A percentile compares a stretch with the other conserved stretches of the same genome.
Conservation (phyloP, 2,329 filamentous ascomycete genomes). For the Diplodia seriata region DNA sequence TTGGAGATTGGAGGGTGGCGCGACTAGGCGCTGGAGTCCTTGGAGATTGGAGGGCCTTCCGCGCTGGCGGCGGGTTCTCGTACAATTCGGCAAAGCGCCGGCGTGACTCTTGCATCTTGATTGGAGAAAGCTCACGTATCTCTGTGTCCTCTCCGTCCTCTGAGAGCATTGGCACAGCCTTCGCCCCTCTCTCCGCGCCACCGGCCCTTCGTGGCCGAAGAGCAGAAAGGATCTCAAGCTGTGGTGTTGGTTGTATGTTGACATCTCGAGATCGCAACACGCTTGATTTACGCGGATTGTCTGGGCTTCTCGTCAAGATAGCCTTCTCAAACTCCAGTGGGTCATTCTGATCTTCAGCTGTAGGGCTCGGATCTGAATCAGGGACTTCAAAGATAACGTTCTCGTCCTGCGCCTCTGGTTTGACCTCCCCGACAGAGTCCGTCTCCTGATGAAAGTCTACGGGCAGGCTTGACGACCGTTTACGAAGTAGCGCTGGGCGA, state of each 20-base stretch:
- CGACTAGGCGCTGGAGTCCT: constrained; percentile 8
- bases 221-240: background rate
- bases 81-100: constrained; percentile 26
- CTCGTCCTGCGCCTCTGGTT: constrained; percentile 3
- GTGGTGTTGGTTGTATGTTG: constrained; percentile 11
- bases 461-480: constrained; percentile 43
- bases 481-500: constrained; percentile 36
- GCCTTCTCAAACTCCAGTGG: background rate
- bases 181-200: constrained; percentile 8
- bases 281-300: constrained; percentile 17
- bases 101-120: constrained; percentile 21
- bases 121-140: constrained; percentile 16
- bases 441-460: constrained; percentile 37
- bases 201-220: background rate
- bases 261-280: constrained; percentile 1
- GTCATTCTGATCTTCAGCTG: background rate
- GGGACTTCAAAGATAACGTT: background rate
- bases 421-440: background rate
- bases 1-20: background rate
- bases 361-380: constrained; percentile 20
- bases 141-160: constrained; percentile 31
- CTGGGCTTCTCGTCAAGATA: background rate
- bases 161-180: constrained; percentile 18
- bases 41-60: constrained; percentile 2
- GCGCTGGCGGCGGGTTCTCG: constrained; percentile 17